Percentiles rank a stretch among this genome's conserved stretches.
phyloP scores from a whole-genome alignment of 345 rosid species.

The Hypericum androsaemum region DNA sequence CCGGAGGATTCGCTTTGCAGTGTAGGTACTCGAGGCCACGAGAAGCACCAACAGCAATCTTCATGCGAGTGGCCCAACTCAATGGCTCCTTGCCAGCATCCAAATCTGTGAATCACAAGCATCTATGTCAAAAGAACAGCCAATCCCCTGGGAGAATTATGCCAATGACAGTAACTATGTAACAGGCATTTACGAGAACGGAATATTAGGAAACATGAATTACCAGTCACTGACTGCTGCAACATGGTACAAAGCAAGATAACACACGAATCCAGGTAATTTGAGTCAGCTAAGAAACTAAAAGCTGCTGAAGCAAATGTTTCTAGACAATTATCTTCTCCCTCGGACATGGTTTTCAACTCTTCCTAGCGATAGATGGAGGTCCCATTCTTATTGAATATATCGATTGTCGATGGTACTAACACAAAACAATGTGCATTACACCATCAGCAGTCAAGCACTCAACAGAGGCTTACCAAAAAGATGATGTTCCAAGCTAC shows the following conservation, averaged over 20 bases:
- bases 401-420: not conserved
- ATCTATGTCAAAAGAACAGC: not conserved
- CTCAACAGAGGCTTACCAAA: slow-evolving; percentile 44
- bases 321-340: too few relatives aligned
- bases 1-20: slow-evolving; percentile 85
- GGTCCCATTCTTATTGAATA: too few relatives aligned
- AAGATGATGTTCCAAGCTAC: slow-evolving; percentile 93
- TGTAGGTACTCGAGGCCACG: slow-evolving; percentile 84
- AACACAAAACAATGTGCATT: not conserved
- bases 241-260: too few relatives aligned
- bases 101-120: slow-evolving; percentile 32
- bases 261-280: too few relatives aligned
- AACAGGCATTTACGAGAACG: not conserved
- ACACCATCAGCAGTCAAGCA: not conserved
- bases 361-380: too few relatives aligned
- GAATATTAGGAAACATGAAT: not conserved
- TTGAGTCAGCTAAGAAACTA: too few relatives aligned
- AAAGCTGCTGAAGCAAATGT: too few relatives aligned
- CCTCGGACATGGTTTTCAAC: too few relatives aligned
- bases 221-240: too few relatives aligned
- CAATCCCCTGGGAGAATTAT: not conserved
- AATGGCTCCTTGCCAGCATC: slow-evolving; percentile 43
- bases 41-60: slow-evolving; percentile 88
- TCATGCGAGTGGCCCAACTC: slow-evolving; percentile 71
- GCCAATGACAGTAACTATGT: not conserved